Percentiles rank a stretch among this genome's conserved stretches.
Conservation (phyloP, 1,139 yeast species). For the Suhomyces bolitotheri region DNA sequence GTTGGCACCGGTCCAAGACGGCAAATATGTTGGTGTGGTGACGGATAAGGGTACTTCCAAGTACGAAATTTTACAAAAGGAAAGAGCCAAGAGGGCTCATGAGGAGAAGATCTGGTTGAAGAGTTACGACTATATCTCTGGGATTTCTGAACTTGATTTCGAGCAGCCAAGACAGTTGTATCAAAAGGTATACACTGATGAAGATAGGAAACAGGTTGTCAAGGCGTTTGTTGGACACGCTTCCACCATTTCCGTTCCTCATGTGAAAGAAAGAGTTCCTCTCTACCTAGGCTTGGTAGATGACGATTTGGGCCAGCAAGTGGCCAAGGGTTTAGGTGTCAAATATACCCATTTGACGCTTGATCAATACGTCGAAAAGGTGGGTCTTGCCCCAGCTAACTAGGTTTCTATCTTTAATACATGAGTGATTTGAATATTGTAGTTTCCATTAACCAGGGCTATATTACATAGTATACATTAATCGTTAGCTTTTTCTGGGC, state of each 20-base stretch:
- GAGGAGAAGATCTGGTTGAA: conserved; percentile 39
- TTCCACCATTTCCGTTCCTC: conserved; percentile 25
- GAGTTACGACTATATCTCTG: conserved; percentile 39
- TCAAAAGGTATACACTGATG: conserved; percentile 34
- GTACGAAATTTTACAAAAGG: conserved; percentile 26
- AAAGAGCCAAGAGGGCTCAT: conserved; percentile 29
- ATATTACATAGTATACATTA: conserved; percentile 12
- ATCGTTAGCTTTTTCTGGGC: not conserved
- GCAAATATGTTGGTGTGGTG: conserved; percentile 31
- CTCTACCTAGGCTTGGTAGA: conserved; percentile 41
- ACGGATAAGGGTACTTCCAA: conserved; percentile 23
- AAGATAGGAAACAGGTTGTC: conserved; percentile 32
- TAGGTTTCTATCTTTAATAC: conserved; percentile 4
- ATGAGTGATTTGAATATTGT: not conserved
- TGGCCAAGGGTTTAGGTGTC: conserved; percentile 38
- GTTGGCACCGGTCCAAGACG: conserved; percentile 20
- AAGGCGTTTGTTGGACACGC: conserved; percentile 43
- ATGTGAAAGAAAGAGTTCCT: conserved; percentile 37
- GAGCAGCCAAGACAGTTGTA: conserved; percentile 48
- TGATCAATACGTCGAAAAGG: conserved; percentile 25
- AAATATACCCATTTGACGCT: conserved; percentile 28
- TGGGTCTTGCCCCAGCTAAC: conserved; percentile 20
- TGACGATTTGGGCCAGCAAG: conserved; percentile 30
- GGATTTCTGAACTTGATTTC: conserved; percentile 40
- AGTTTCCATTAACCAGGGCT: not conserved